Evolutionary conservation across 257 asterid genomes (phyloP).

Genomic region (Plectranthus barbatus): DNA sequence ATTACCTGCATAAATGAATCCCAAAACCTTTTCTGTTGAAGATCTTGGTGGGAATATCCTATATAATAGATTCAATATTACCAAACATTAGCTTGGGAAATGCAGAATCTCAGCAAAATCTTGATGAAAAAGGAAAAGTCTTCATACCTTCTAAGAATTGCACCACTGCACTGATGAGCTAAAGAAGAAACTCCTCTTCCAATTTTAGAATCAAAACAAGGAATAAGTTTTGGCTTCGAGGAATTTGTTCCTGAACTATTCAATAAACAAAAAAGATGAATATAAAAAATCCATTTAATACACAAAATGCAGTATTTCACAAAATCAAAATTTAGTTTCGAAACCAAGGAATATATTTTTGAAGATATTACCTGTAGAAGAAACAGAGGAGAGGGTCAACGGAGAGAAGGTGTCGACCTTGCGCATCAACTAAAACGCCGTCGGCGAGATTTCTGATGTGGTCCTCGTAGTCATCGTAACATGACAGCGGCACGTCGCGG

Average conservation of each 20-base stretch:
- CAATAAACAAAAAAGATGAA: neutral
- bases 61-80: neutral
- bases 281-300: too few relatives aligned
- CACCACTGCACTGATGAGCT: conserved; percentile 11
- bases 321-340: too few relatives aligned
- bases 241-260: conserved; percentile 19
- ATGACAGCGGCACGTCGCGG: conserved; percentile 6
- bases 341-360: neutral
- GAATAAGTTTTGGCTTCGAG: conserved; percentile 13
- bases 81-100: neutral
- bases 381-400: conserved; percentile 19
- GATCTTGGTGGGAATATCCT: conserved; percentile 13
- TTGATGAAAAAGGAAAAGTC: neutral
- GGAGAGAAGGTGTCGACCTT: conserved; percentile 11
- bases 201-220: conserved; percentile 15
- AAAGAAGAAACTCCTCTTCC: conserved; percentile 15
- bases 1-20: conserved; percentile 19
- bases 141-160: conserved; percentile 14
- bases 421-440: conserved; percentile 1
- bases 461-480: conserved; percentile 4
- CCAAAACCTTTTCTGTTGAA: conserved; percentile 8
- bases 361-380: conserved; percentile 9
- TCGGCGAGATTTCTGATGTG: conserved; percentile 6
- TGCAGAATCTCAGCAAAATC: neutral
- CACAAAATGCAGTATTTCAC: too few relatives aligned